phyloP scores from a whole-genome alignment of 179 eudicot genomes.

The Pouteria campechiana region DNA sequence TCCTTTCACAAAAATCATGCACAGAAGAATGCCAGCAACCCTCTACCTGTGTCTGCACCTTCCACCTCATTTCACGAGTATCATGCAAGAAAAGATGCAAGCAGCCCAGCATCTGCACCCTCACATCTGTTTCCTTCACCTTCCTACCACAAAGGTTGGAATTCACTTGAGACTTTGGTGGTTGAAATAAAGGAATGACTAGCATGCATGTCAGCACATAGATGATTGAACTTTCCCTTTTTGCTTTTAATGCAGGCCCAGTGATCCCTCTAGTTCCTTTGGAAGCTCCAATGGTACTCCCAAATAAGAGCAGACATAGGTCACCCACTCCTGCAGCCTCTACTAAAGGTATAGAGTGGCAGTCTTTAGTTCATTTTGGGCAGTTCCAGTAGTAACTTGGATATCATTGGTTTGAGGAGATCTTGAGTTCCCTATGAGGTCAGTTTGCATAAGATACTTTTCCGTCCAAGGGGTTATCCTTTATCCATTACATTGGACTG shows the following conservation, averaged over 20 bases:
- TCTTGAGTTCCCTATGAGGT: too few species aligned
- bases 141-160: conserved; percentile 19
- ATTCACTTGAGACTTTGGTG: too few species aligned
- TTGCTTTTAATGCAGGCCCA: conserved; percentile 9
- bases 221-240: not conserved
- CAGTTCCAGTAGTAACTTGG: not conserved
- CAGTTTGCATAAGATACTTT: too few species aligned
- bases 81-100: conserved; percentile 10
- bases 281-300: conserved; percentile 13
- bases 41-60: conserved; percentile 28
- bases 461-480: too few species aligned
- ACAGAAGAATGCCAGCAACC: conserved; percentile 10
- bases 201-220: too few species aligned
- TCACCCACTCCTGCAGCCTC: conserved; percentile 9
- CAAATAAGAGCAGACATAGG: conserved; percentile 8
- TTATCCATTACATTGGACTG: too few species aligned
- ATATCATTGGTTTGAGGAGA: too few species aligned
- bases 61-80: conserved; percentile 16
- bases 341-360: conserved; percentile 1
- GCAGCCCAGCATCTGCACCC: conserved; percentile 21
- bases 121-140: conserved; percentile 25
- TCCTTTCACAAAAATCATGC: conserved; percentile 14
- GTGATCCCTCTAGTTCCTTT: conserved; percentile 6
- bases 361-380: not conserved
- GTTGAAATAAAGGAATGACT: too few species aligned